Evolutionary conservation across 2,329 filamentous ascomycete genomes (phyloP).

Genomic region (Parascedosporium putredinis): DNA sequence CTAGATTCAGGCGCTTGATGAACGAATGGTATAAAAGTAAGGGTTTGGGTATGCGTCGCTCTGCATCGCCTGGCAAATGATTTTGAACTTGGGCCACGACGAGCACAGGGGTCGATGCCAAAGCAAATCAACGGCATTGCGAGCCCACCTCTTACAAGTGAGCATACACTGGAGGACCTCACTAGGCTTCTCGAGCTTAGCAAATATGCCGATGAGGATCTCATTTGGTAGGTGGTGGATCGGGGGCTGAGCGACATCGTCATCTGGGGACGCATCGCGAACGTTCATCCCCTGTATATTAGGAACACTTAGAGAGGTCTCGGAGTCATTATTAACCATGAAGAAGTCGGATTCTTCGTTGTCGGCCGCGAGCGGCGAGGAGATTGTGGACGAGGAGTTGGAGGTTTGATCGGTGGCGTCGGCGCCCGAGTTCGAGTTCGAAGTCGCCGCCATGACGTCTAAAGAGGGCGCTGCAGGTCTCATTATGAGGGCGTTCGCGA

Average conservation of each 20-base stretch:
- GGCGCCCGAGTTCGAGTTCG: conserved; percentile 11
- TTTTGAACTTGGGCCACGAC: conserved; percentile 70
- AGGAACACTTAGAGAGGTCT: conserved; percentile 78
- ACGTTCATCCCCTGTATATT: conserved; percentile 66
- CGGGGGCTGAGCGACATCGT: conserved; percentile 61
- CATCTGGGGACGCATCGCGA: conserved; percentile 27
- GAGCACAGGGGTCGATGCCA: conserved; percentile 93
- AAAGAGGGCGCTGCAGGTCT: conserved; percentile 18
- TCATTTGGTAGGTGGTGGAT: conserved; percentile 83
- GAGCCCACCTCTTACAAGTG: conserved; percentile 88
- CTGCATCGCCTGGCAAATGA: conserved; percentile 69
- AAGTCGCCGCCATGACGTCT: conserved; percentile 17
- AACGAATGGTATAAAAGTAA: conserved; percentile 84
- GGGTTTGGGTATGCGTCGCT: conserved; percentile 39
- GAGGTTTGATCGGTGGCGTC: conserved; percentile 29
- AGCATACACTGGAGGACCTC: conserved; percentile 85
- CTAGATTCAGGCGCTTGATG: conserved; percentile 85
- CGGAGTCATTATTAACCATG: conserved; percentile 78
- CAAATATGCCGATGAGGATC: conserved; percentile 86
- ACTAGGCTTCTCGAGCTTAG: conserved; percentile 62
- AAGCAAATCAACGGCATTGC: conserved; percentile 82
- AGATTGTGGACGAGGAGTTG: conserved; percentile 57
- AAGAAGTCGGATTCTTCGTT: conserved; percentile 94
- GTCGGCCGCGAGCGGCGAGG: conserved; percentile 62
- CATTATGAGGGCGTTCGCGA: conserved; percentile 12